phyloP scores from a whole-genome alignment of 768 basidiomycete species.

The Pholiota microspora region DNA sequence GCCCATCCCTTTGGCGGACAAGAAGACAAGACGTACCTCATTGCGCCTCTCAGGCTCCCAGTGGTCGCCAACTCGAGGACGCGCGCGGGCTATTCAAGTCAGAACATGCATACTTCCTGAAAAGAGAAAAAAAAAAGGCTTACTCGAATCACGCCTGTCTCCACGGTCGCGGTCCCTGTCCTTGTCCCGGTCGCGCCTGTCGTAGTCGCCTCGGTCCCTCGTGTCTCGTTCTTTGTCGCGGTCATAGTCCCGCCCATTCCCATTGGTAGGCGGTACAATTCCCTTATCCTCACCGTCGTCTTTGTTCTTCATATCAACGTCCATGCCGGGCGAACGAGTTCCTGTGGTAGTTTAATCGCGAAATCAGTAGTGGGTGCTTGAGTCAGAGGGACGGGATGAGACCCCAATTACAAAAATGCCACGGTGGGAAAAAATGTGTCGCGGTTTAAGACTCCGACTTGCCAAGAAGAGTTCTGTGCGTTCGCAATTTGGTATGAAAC shows the following conservation, averaged over 20 bases:
- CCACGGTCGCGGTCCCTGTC: conserved; percentile 36
- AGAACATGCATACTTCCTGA: conserved; percentile 26
- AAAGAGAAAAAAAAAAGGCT: conserved; percentile 11
- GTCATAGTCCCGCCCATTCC: conserved; percentile 44
- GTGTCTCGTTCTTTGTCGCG: conserved; percentile 44
- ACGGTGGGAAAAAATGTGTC: conserved; percentile 5
- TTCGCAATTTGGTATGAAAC: too few species aligned
- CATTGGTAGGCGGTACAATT: conserved; percentile 33
- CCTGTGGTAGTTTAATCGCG: neutral
- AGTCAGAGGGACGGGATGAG: neutral
- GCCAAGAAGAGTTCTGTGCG: too few species aligned
- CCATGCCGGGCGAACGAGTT: conserved; percentile 43
- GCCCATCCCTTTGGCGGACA: too few species aligned
- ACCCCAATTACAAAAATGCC: neutral
- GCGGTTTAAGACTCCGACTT: neutral
- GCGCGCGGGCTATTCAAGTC: conserved; percentile 21
- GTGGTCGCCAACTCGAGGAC: conserved; percentile 63
- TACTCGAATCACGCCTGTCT: conserved; percentile 59
- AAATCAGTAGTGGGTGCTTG: neutral
- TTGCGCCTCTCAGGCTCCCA: conserved; percentile 83
- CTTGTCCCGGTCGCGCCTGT: conserved; percentile 51
- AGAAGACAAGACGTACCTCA: conserved; percentile 47
- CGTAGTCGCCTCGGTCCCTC: conserved; percentile 10
- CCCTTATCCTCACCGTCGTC: conserved; percentile 70
- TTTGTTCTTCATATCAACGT: conserved; percentile 80